phyloP scores from a whole-genome alignment of 192 early-diverging fungal genomes.

The Thamnidium elegans region DNA sequence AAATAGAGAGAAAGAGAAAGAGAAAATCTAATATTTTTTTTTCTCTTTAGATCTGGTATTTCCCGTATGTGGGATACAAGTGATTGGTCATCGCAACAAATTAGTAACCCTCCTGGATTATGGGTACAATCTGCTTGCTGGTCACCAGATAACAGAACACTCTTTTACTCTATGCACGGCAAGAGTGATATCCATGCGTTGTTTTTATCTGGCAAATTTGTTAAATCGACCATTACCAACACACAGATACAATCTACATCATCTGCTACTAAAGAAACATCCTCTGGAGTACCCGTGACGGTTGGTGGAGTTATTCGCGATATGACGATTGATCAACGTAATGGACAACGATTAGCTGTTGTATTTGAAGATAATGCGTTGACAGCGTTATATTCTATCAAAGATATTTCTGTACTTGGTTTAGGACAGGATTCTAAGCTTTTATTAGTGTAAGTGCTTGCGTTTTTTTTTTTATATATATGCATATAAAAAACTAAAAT shows the following conservation, averaged over 20 bases:
- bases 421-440: constrained; percentile 33
- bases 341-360: constrained; percentile 53
- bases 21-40: neutral
- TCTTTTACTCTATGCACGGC: constrained; percentile 52
- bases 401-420: constrained; percentile 25
- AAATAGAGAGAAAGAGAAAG: neutral
- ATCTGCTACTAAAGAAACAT: neutral
- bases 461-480: neutral
- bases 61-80: constrained; percentile 53
- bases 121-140: constrained; percentile 51
- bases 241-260: neutral
- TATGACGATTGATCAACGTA: constrained; percentile 45
- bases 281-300: neutral
- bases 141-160: constrained; percentile 56
- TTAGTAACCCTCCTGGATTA: constrained; percentile 29
- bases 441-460: constrained; percentile 36
- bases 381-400: constrained; percentile 41
- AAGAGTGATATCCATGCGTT: constrained; percentile 41
- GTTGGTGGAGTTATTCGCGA: constrained; percentile 50
- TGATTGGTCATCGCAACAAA: constrained; percentile 37
- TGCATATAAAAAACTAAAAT: neutral
- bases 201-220: constrained; percentile 8
- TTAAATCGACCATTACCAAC: neutral
- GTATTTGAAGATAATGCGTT: constrained; percentile 48
- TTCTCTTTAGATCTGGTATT: constrained; percentile 21